A percentile compares a stretch with the other conserved stretches of the same genome.
Evolutionary conservation across 2,329 filamentous ascomycete species (phyloP).

Genomic region (Penicillium frequentans): DNA sequence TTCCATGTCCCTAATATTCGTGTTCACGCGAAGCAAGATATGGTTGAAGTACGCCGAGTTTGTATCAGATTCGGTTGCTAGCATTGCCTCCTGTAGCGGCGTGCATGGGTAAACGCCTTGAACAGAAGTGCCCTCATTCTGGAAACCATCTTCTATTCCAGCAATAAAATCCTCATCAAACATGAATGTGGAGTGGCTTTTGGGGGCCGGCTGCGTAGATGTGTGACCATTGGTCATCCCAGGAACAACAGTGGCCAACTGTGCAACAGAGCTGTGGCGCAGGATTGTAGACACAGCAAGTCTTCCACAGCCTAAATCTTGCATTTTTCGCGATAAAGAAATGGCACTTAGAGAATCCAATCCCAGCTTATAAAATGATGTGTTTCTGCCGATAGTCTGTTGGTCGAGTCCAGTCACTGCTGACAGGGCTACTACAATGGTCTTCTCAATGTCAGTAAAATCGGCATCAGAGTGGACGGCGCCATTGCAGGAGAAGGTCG

Average conservation of each 20-base stretch:
- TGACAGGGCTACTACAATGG: constrained; percentile 58
- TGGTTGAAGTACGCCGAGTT: constrained; percentile 69
- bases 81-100: constrained; percentile 84
- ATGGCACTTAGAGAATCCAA: constrained; percentile 85
- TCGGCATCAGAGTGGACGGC: constrained; percentile 29
- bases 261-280: constrained; percentile 65
- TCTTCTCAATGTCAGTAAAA: constrained; percentile 58
- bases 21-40: constrained; percentile 62
- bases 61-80: constrained; percentile 56
- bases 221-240: constrained; percentile 5
- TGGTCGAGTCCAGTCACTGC: constrained; percentile 49
- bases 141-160: constrained; percentile 35
- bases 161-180: constrained; percentile 30
- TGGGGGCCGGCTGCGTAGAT: not conserved
- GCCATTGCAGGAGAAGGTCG: constrained; percentile 33
- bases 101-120: constrained; percentile 74
- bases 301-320: constrained; percentile 44
- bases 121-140: constrained; percentile 38
- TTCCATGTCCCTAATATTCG: constrained; percentile 53
- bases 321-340: constrained; percentile 61
- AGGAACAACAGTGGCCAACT: constrained; percentile 49
- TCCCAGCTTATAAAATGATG: constrained; percentile 75
- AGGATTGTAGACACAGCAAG: constrained; percentile 70
- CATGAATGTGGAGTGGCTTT: constrained; percentile 1
- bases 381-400: constrained; percentile 59